These are phyloP conservation scores for Chrysoporthe deuterocubensis DNA, from an alignment of 2,329 filamentous ascomycete genomes.

Conservation along the genomic window DNA sequence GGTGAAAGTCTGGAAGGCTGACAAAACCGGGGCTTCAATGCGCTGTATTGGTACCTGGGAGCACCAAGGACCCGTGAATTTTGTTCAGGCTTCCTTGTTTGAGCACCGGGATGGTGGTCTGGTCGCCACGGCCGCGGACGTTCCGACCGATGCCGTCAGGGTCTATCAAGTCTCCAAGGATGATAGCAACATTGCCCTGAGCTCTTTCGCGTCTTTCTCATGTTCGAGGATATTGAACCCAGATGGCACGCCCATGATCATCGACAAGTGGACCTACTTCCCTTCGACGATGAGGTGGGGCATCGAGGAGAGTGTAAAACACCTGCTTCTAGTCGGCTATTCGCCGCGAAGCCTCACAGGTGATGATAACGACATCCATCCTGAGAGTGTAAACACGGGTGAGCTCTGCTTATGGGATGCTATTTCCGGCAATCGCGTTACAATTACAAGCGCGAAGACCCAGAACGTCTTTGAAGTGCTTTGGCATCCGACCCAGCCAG, in stretches of 20 bases:
- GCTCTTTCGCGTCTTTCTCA: constrained; percentile 45
- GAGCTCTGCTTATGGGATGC: constrained; percentile 66
- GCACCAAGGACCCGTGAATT: constrained; percentile 65
- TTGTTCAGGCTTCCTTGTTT: constrained; percentile 57
- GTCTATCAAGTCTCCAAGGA: constrained; percentile 54
- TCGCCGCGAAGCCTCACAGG: constrained; percentile 59
- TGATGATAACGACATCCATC: constrained; percentile 62
- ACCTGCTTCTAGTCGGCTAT: constrained; percentile 65
- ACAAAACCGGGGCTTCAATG: constrained; percentile 47
- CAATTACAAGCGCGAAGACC: constrained; percentile 54
- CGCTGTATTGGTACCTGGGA: constrained; percentile 54
- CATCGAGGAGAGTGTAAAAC: constrained; percentile 44
- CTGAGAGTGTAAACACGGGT: constrained; percentile 60
- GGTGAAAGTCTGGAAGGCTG: constrained; percentile 62
- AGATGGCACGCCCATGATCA: constrained; percentile 37
- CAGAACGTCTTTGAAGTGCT: constrained; percentile 68
- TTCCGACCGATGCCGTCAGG: constrained; percentile 56
- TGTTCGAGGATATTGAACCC: constrained; percentile 42
- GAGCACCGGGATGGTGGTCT: constrained; percentile 45
- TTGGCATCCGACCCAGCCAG: constrained; percentile 61
- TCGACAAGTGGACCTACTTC: constrained; percentile 63
- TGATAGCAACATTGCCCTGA: constrained; percentile 39
- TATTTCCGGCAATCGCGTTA: constrained; percentile 45
- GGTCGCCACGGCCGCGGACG: constrained; percentile 64
- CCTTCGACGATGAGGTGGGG: constrained; percentile 70